Conservation (phyloP, 345 rosid genomes). For the Brassica juncea region DNA sequence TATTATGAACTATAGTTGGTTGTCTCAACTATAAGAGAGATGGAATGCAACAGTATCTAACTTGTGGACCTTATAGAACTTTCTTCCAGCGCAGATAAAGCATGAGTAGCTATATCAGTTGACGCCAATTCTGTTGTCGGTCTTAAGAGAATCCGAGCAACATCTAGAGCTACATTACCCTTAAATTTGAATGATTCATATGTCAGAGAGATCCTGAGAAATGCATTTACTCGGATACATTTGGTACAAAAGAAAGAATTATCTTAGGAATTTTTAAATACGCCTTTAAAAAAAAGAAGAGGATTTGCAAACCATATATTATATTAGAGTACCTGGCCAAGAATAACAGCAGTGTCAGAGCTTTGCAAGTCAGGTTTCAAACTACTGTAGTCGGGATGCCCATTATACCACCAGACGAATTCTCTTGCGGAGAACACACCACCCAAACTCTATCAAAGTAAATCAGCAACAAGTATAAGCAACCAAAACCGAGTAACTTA, state of each 20-base stretch:
- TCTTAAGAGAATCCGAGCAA: constrained; percentile 79
- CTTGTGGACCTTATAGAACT: constrained; percentile 71
- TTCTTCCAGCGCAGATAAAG: constrained; percentile 67
- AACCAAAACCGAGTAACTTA: constrained; percentile 7
- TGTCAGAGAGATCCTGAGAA: constrained; percentile 18
- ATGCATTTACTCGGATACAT: neutral
- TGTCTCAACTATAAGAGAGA: constrained; percentile 3
- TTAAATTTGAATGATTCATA: constrained; percentile 36
- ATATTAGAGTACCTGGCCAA: constrained; percentile 65
- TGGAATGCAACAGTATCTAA: neutral
- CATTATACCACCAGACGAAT: constrained; percentile 99
- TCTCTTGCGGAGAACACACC: constrained; percentile 91
- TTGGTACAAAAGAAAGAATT: neutral
- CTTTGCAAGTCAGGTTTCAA: constrained; percentile 70
- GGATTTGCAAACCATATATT: neutral
- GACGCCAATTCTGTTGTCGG: constrained; percentile 72
- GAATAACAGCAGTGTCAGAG: constrained; percentile 74
- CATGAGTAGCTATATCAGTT: constrained; percentile 84
- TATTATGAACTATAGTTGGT: constrained; percentile 16
- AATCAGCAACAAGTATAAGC: constrained; percentile 8
- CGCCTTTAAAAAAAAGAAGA: neutral
- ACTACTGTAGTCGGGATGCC: constrained; percentile 76
- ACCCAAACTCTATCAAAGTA: constrained; percentile 49
- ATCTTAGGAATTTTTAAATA: neutral
- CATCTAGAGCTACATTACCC: constrained; percentile 99